Evolutionary conservation across 192 early-diverging fungal genomes (phyloP).

Genomic region (Gamsiella multidivaricata): DNA sequence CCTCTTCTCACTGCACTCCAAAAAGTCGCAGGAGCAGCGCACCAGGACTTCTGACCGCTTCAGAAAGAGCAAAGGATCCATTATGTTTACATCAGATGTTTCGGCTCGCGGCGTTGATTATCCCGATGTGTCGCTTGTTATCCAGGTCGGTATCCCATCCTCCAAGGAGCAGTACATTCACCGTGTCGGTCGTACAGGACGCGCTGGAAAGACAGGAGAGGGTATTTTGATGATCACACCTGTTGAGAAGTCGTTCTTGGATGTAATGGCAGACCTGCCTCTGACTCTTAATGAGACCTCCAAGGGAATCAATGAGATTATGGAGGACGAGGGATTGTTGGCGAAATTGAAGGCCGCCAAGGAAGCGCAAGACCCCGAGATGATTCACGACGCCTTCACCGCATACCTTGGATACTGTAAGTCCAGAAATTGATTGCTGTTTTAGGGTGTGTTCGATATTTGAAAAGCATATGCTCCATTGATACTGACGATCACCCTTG

Average conservation of each 20-base stretch:
- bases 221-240: constrained; percentile 84
- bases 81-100: constrained; percentile 95
- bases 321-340: constrained; percentile 28
- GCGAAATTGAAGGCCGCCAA: constrained; percentile 33
- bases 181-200: constrained; percentile 95
- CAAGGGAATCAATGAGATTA: constrained; percentile 51
- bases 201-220: constrained; percentile 92
- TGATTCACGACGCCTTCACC: constrained; percentile 65
- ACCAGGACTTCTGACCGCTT: constrained; percentile 79
- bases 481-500: no score
- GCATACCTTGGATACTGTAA: constrained; percentile 67
- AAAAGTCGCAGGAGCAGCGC: constrained; percentile 78
- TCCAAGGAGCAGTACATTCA: constrained; percentile 93
- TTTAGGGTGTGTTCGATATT: not conserved
- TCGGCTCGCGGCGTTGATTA: constrained; percentile 98
- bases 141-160: constrained; percentile 90
- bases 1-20: constrained; percentile 81
- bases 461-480: no score
- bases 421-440: not conserved
- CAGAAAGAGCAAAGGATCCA: constrained; percentile 65
- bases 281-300: constrained; percentile 60
- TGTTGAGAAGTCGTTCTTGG: constrained; percentile 81
- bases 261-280: constrained; percentile 65
- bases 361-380: constrained; percentile 57
- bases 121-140: constrained; percentile 89